Evolutionary conservation across 2,329 filamentous ascomycete genomes (phyloP).

Genomic region (Paecilomyces niveus): DNA sequence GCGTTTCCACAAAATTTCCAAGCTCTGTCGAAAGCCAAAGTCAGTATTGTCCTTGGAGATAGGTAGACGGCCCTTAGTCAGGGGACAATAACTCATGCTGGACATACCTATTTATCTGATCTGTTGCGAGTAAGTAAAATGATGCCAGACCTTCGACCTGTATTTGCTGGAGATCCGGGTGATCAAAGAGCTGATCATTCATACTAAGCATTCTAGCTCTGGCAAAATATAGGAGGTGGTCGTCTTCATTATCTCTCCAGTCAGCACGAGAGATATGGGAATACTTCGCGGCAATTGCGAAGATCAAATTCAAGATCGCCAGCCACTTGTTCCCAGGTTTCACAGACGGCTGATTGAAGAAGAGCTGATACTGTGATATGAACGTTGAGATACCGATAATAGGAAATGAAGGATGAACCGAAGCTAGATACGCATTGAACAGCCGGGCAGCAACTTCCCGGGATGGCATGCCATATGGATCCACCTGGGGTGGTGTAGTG

Average conservation of each 20-base stretch:
- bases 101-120: conserved; percentile 37
- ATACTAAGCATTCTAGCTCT: conserved; percentile 32
- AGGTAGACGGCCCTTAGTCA: background rate
- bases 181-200: conserved; percentile 32
- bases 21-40: conserved; percentile 18
- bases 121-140: conserved; percentile 33
- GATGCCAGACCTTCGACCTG: conserved; percentile 36
- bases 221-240: conserved; percentile 35
- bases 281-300: conserved; percentile 37
- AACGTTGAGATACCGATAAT: conserved; percentile 37
- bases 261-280: conserved; percentile 29
- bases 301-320: conserved; percentile 39
- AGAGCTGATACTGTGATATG: conserved; percentile 34
- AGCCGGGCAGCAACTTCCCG: conserved; percentile 30
- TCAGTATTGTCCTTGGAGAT: background rate
- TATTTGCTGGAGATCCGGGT: conserved; percentile 37
- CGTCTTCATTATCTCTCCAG: conserved; percentile 29
- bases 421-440: conserved; percentile 34
- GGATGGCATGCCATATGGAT: conserved; percentile 30
- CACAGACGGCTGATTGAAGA: conserved; percentile 25
- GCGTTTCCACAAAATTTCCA: conserved; percentile 38
- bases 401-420: conserved; percentile 39
- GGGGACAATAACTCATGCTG: background rate
- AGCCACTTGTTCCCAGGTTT: conserved; percentile 35
- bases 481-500: conserved; percentile 23